phyloP scores from a whole-genome alignment of 345 rosid genomes.

The Geranium rotundifolium region DNA sequence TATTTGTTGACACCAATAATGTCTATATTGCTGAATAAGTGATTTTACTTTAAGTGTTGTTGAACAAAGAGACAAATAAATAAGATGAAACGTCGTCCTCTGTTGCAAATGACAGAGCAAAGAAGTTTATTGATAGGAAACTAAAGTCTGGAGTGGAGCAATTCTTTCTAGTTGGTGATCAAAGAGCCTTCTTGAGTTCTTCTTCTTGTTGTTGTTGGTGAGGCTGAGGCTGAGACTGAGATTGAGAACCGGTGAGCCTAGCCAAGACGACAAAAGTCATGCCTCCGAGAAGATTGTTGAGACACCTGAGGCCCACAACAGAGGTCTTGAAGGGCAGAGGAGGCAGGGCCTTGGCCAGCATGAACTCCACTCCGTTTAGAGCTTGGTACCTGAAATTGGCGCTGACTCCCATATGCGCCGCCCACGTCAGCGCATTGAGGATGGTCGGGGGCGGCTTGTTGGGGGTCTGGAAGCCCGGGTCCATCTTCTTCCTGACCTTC shows the following conservation, averaged over 20 bases:
- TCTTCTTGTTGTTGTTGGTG: slow-evolving; percentile 18
- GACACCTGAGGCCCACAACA: slow-evolving; percentile 68
- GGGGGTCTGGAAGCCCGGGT: slow-evolving; percentile 74
- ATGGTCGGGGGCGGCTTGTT: slow-evolving; percentile 85
- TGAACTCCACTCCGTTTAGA: slow-evolving; percentile 68
- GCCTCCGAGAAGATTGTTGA: slow-evolving; percentile 80
- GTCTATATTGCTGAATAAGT: too few species aligned
- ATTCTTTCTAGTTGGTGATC: too few species aligned
- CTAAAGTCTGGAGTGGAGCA: too few species aligned
- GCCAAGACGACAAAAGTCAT: slow-evolving; percentile 86
- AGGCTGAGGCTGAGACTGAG: slow-evolving; percentile 33
- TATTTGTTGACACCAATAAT: too few species aligned
- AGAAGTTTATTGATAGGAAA: too few species aligned
- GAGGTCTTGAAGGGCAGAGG: slow-evolving; percentile 64
- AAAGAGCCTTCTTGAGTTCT: not conserved
- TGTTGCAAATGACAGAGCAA: too few species aligned
- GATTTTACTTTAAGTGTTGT: too few species aligned
- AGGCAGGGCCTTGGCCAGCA: slow-evolving; percentile 51
- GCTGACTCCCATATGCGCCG: slow-evolving; percentile 82
- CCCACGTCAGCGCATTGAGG: slow-evolving; percentile 83
- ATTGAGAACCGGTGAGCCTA: slow-evolving; percentile 89
- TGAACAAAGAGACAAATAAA: too few species aligned
- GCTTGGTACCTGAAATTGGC: slow-evolving; percentile 91
- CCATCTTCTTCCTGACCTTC: slow-evolving; percentile 88
- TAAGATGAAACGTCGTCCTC: too few species aligned